These are phyloP conservation scores for Mollisiaceae sp. DNA, from an alignment of 2,329 filamentous ascomycete genomes.

Conservation along the genomic window DNA sequence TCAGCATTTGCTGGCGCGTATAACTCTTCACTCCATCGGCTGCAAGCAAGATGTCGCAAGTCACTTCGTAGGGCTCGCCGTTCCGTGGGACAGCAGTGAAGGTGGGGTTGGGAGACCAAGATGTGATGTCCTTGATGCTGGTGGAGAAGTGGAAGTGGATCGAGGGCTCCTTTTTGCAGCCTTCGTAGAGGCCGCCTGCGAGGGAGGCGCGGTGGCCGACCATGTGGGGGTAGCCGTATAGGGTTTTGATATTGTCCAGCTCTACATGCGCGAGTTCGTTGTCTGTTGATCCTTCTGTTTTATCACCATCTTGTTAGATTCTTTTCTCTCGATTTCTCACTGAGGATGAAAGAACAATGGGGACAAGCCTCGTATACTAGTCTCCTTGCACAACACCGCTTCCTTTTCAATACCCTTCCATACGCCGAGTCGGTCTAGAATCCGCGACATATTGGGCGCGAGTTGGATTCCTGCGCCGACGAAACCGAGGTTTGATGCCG, in stretches of 20 bases:
- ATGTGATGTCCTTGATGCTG: constrained; percentile 58
- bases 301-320: neutral
- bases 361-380: constrained; percentile 69
- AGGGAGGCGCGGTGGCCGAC: constrained; percentile 78
- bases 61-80: constrained; percentile 55
- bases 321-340: neutral
- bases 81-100: constrained; percentile 65
- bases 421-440: constrained; percentile 74
- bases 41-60: constrained; percentile 58
- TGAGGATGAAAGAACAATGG: neutral
- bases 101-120: constrained; percentile 62
- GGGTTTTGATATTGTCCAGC: constrained; percentile 68
- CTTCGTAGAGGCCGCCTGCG: constrained; percentile 71
- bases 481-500: constrained; percentile 74
- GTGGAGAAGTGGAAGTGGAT: constrained; percentile 74
- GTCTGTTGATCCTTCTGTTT: constrained; percentile 67
- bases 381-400: constrained; percentile 71
- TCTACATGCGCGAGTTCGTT: constrained; percentile 73
- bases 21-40: constrained; percentile 62
- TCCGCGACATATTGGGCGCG: constrained; percentile 80
- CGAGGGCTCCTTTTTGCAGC: constrained; percentile 66
- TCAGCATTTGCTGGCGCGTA: constrained; percentile 44
- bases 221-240: constrained; percentile 79
- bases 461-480: constrained; percentile 86
- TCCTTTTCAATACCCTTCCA: constrained; percentile 74